Evolutionary conservation across 2,329 filamentous ascomycete species (phyloP), one percentile per base, ranked within the genome.

Genomic region (Penicillium sp.): DNA sequence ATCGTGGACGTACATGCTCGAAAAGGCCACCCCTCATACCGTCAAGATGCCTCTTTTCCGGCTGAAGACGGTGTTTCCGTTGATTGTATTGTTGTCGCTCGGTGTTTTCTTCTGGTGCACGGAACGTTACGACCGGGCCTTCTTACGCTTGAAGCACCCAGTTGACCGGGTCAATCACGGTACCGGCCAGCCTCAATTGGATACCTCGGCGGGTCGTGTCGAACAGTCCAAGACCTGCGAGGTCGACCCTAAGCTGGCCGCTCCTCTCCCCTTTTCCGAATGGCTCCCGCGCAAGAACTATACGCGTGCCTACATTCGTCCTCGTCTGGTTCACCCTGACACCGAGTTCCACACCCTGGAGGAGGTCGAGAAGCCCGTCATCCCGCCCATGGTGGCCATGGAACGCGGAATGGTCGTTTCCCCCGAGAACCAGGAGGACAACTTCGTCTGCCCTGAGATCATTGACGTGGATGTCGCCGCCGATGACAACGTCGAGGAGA

Each of bases 281-380:
- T 70, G 66, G 67, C 60, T 70, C 26, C 53, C 56, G 13, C 65
- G 63, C 56, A 70, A 70, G 59, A 69, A 69, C 52, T 69, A 67
- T 47, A 70, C 65, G 20, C 67, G 67, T 34, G 56, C 60, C 45
- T 69, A 69, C 50, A 58, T 70, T 50, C 67, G 65, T 30, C 63
- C 67, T 43, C 63, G 57, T 39, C 53, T 59, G 36, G 58, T 67
- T 29, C 54, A 51, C 48, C 52, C 63, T 20, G 54, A 63, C 29
- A 59, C 64, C 19, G 57, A 67, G 32, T 69, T 70, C 52, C 54
- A 53, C 34, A 60, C 65, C 2, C 40, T 70, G 30, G 66, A 69
- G 52, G 57, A 60, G 27, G 60, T 70, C 36, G 49, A 59, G n/a
- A 53, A 52, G 31, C 62, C 60, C 9, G 65, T 70, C 2, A 54